Evolutionary conservation across 352 stramenopile species (phyloP).

Genomic region (Blastocystis sp.): DNA sequence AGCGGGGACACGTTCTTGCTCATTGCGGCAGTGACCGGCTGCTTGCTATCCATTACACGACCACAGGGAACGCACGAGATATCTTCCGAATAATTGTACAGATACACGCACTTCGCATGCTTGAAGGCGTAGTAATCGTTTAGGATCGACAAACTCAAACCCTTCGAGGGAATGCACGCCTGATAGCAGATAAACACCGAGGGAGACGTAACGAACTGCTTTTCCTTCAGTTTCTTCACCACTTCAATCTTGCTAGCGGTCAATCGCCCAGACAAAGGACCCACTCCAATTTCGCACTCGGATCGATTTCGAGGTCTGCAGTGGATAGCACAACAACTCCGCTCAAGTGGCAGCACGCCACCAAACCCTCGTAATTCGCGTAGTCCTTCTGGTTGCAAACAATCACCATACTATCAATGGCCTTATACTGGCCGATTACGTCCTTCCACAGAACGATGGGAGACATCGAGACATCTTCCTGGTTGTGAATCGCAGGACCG

Average conservation of each 20-base stretch:
- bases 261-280: not conserved
- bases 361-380: not conserved
- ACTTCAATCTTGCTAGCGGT: not conserved
- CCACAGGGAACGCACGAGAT: not conserved
- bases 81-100: slow-evolving; percentile 26
- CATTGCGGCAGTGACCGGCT: not conserved
- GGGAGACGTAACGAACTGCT: not conserved
- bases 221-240: not conserved
- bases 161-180: slow-evolving; percentile 37
- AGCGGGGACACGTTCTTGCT: slow-evolving; percentile 24
- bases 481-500: not conserved
- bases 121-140: slow-evolving; percentile 29
- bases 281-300: not conserved
- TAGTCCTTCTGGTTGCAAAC: not conserved
- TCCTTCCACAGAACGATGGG: slow-evolving; percentile 47
- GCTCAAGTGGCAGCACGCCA: not conserved
- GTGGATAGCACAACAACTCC: not conserved
- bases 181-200: slow-evolving; percentile 15
- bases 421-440: not conserved
- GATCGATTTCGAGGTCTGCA: slow-evolving; percentile 7
- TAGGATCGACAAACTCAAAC: slow-evolving; percentile 10
- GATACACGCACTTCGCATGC: slow-evolving; percentile 38
- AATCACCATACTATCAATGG: slow-evolving; percentile 10
- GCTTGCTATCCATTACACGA: not conserved
- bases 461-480: slow-evolving; percentile 38